Percentiles rank a stretch among this genome's conserved stretches.
phyloP scores from a whole-genome alignment of 139 green algal genomes.

The Micractinium sp. region DNA sequence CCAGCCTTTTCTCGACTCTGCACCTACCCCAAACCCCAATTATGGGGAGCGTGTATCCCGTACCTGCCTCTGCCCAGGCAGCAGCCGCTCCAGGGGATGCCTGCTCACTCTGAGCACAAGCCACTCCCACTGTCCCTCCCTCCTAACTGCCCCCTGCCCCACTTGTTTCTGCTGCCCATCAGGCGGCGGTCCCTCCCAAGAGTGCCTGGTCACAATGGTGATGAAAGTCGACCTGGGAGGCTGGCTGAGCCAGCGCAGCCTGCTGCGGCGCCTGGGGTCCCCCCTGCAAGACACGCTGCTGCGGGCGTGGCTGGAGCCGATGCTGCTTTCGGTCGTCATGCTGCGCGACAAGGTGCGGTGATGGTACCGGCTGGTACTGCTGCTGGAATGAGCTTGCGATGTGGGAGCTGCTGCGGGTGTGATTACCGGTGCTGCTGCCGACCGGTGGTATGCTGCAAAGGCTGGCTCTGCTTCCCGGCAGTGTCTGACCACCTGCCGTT shows the following conservation, averaged over 20 bases:
- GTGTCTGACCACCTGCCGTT: neutral
- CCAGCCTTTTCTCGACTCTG: too few species aligned
- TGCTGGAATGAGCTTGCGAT: neutral
- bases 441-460: neutral
- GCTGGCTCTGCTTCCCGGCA: neutral
- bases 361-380: neutral
- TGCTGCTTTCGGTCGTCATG: slow-evolving; percentile 49
- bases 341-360: slow-evolving; percentile 44
- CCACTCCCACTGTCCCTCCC: neutral
- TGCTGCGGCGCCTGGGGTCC: slow-evolving; percentile 1
- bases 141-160: neutral
- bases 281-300: neutral
- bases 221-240: slow-evolving; percentile 63
- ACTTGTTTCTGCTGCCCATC: neutral
- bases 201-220: slow-evolving; percentile 65
- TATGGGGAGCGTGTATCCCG: too few species aligned
- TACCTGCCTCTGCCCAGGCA: neutral
- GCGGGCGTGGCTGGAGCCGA: slow-evolving; percentile 47
- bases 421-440: too few species aligned
- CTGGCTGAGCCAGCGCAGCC: slow-evolving; percentile 28
- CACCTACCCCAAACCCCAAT: too few species aligned
- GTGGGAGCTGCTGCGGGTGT: too few species aligned
- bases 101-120: too few species aligned
- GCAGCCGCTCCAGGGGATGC: neutral
- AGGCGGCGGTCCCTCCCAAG: slow-evolving; percentile 29